Evolutionary conservation across 2,329 filamentous ascomycete genomes (phyloP).

Genomic region (Juglanconis oblonga): DNA sequence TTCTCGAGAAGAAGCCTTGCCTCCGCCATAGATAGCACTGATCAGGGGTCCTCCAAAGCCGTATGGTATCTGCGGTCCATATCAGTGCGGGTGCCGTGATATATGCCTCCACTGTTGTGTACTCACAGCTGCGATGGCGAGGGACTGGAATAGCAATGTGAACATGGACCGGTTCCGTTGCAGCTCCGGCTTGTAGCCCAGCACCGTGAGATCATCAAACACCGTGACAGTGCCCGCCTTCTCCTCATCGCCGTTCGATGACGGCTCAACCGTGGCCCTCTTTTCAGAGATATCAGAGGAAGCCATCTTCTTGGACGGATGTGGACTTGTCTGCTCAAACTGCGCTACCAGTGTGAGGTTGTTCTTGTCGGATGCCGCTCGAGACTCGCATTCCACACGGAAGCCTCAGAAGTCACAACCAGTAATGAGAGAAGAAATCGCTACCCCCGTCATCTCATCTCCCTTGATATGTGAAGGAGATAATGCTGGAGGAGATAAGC

Average conservation of each 20-base stretch:
- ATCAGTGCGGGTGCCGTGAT: neutral
- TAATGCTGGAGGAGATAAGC: conserved; percentile 3
- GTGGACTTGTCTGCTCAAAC: too few relatives aligned
- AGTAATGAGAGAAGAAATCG: neutral
- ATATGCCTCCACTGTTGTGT: neutral
- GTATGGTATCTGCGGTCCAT: conserved; percentile 44
- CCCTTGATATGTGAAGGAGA: neutral
- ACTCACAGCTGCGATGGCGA: conserved; percentile 54
- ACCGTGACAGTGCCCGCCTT: conserved; percentile 21
- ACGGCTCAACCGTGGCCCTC: neutral
- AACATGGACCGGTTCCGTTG: conserved; percentile 57
- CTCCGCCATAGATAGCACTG: conserved; percentile 35
- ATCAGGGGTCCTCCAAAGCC: conserved; percentile 40
- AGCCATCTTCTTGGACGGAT: neutral
- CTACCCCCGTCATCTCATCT: neutral
- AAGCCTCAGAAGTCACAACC: neutral
- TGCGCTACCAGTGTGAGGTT: too few relatives aligned
- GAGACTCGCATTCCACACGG: neutral
- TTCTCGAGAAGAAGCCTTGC: conserved; percentile 20
- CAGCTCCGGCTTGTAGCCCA: conserved; percentile 59
- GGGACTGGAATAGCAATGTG: conserved; percentile 58
- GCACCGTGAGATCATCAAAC: conserved; percentile 30
- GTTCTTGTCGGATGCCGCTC: neutral
- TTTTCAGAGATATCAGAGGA: neutral
- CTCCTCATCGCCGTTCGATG: conserved; percentile 11